Evolutionary conservation across 1,284 basidiomycete genomes (phyloP), one percentile per base, ranked within the genome.

Genomic region (Gymnopus androsaceus): DNA sequence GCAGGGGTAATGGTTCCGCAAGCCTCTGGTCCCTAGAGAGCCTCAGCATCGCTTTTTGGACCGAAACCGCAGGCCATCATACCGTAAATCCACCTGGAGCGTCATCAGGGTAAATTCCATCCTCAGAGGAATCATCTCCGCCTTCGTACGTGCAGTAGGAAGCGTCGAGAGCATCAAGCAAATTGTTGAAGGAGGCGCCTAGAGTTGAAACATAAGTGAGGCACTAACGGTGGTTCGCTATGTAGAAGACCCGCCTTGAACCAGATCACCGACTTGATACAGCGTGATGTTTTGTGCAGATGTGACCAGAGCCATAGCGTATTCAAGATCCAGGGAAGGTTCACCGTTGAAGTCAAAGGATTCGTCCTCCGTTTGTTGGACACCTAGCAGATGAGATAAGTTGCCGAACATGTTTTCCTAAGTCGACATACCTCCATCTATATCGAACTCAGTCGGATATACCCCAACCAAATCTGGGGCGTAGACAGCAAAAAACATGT

Each of bases 121-220:
- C 66, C 63, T 71, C 59, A 4, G 33, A 64, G 5, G 77, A 75
- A 62, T 84, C 80, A 40, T 88, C 83, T 2, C 84, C 84, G 3
- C 84, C 84, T 54, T 83, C 76, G 51, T 79, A 86, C 0, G 75
- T 78, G 60, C 86, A 88, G 69, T 78, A 89, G 1, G 74, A 70
- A 3, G 21, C 56, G 15, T 57, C 56, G 7, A 57, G 63, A 4
- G 75, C 74, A 60, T 81, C 78, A 11, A 81, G 70, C 58, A 72
- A 71, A 60, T 75, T 77, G 2, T 57, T 51, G 21, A 57, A 57
- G 8, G 51, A 76, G 38, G 70, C 78, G 38, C 78, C 78, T 57
- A 33, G 6, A 19, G 3, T 37, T n/a, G n/a, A n/a, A 25, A 15
- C 25, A 44, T 14, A 21, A 19, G 7, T 30, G 12, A 17, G n/a